Base-by-base conservation (phyloP, 768 basidiomycete species). In the Lyophyllum shimeji region DNA sequence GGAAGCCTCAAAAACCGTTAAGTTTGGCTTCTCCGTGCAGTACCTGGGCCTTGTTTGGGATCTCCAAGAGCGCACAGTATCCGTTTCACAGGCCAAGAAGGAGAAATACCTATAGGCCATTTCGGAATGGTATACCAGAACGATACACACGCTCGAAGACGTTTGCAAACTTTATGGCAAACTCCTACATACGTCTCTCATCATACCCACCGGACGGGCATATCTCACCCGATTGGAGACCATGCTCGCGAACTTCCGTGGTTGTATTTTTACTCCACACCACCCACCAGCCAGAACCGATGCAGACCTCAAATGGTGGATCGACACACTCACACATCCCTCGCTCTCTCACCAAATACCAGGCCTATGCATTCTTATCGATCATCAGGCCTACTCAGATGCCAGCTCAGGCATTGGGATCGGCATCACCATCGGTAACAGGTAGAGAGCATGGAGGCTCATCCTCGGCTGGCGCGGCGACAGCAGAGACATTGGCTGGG, bases 401-500 rank as follows among this genome's bases (percentile, higher is more conserved):
- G 76, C 77, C 0, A 78, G 75, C 63, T 70, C 70, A 0, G 57
- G 56, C 0, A 31, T 63, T 1, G 71, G 76, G 0, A 71, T 78
- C n/a, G 67, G 68, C 0, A 73, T 80, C 52, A 51, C 54, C 29
- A 67, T 77, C 17, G 52, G 60, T 0, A 44, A 52, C 3, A 1
- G 29, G 0, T 76, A 73, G 77, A 21, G 67, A 7, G 71, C 74
- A 1, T 77, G 73, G 72, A 27, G 50, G 0, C 71, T 77, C 21
- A 13, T 63, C 13, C 66, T 64, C 4, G 66, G 67, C 0, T 79
- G 74, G 75, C 18, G 67, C 11, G 11, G 18, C 1, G 58, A 69
- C 6, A 46, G 68, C 0, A 42, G 67, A 3, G 74, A 79, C 57
- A 82, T 81, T 50, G 62, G 65, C 0, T 82, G 79, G 78, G 78